Base-by-base conservation (phyloP, 805 yeast genomes). In the Wickerhamiella kurtzmanii region DNA sequence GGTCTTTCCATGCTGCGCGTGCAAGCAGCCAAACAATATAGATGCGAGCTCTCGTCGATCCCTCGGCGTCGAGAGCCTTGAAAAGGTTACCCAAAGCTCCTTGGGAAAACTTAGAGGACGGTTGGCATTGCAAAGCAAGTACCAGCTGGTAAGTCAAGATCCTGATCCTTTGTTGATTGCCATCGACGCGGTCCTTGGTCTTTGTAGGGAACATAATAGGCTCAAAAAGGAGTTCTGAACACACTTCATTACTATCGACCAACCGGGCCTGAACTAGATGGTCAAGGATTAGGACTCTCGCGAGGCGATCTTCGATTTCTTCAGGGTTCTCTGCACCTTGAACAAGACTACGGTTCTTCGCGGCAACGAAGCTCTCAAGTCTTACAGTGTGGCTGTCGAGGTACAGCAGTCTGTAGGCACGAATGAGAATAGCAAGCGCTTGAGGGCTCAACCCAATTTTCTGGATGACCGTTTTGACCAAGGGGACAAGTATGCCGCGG, bases 1-100 rank as follows among this genome's bases (percentile, higher is more conserved):
- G 44, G 39, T 50, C 57, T n/a, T 56, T 56, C 13, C 65, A 50
- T 42, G 76, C 58, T 18, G 69, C 64, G 15, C 66, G 62, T 0
- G 84, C 73, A 37, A 80, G 62, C 13, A 80, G 66, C 95, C 95
- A 88, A 57, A 88, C 96, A 46, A 83, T 63, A 56, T 81, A 84
- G 2, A 73, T 64, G 48, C 96, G 72, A 3, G 77, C 82, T 41
- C 78, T 65, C 0, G 96, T 96, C 51, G 92, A 81, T 13, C 84
- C 76, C 51, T 89, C 97, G 2, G 66, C 62, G 38, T 71, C 66
- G 11, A 84, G 64, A 6, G 66, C 58, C 3, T 69, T 44, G 11
- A 72, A 51, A 2, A 53, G 18, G 0, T 45, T 44, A 0, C 61
- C 51, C 6, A 75, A 57, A 37, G 55, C 41, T 1, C 58, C 52